phyloP scores from a whole-genome alignment of 352 stramenopile species.

The Globisporangium carolinianum region DNA sequence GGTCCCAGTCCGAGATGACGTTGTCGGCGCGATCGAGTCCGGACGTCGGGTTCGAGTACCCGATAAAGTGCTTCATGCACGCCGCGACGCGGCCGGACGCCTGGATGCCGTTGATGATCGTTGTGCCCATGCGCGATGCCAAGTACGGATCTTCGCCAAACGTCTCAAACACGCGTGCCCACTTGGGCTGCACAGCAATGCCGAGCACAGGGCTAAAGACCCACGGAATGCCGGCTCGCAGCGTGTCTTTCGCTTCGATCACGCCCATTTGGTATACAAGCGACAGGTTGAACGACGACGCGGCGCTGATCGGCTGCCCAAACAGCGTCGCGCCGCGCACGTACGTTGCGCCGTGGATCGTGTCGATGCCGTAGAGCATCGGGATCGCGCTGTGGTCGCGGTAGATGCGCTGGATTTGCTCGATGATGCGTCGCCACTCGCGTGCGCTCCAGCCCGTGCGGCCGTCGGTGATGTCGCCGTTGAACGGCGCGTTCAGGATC shows the following conservation, averaged over 20 bases:
- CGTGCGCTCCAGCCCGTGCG: conserved; percentile 56
- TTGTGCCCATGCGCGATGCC: conserved; percentile 54
- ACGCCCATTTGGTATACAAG: conserved; percentile 64
- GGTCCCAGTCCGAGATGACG: conserved; percentile 54
- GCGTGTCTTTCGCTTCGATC: conserved; percentile 81
- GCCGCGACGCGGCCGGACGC: conserved; percentile 49
- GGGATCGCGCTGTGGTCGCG: conserved; percentile 43
- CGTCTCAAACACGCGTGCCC: conserved; percentile 89
- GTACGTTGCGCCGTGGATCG: conserved; percentile 89
- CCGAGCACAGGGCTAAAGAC: conserved; percentile 88
- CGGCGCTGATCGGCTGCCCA: conserved; percentile 82
- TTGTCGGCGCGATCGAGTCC: conserved; percentile 73
- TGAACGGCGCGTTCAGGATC: conserved; percentile 80
- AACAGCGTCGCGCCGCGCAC: conserved; percentile 78
- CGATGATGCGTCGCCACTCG: conserved; percentile 57
- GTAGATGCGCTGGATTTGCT: conserved; percentile 72
- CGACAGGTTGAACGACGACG: conserved; percentile 82
- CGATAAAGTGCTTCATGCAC: conserved; percentile 89
- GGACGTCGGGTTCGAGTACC: conserved; percentile 61
- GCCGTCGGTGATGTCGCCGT: conserved; percentile 27
- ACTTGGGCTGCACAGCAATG: conserved; percentile 75
- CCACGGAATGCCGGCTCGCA: conserved; percentile 85
- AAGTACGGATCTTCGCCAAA: conserved; percentile 90
- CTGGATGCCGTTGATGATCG: conserved; percentile 82
- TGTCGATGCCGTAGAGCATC: conserved; percentile 88